phyloP scores from a whole-genome alignment of 2,329 filamentous ascomycete genomes.

The Claviceps purpurea region DNA sequence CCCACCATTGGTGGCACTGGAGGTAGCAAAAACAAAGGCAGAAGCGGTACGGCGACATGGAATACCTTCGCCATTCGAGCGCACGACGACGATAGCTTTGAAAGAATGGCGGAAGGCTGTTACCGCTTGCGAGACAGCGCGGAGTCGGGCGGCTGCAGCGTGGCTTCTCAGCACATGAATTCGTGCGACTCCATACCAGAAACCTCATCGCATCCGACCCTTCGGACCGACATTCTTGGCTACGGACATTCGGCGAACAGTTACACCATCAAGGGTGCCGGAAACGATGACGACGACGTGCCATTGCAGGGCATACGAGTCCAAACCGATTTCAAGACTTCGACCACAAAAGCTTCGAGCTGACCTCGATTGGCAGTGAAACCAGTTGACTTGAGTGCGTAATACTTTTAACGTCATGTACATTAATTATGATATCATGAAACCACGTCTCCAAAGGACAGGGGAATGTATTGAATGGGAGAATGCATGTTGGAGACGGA shows the following conservation, averaged over 20 bases:
- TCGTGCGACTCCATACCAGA: neutral
- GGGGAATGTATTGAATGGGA: neutral
- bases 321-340: constrained; percentile 21
- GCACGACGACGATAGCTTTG: constrained; percentile 5
- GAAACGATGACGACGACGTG: constrained; percentile 22
- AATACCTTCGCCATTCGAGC: constrained; percentile 6
- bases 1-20: constrained; percentile 12
- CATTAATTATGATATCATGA: neutral
- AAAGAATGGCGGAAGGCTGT: constrained; percentile 11
- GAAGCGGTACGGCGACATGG: constrained; percentile 9
- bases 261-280: constrained; percentile 15
- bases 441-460: too few relatives aligned
- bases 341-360: constrained; percentile 7
- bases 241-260: constrained; percentile 19
- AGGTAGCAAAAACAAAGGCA: constrained; percentile 4
- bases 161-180: constrained; percentile 1
- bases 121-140: constrained; percentile 21
- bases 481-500: too few relatives aligned
- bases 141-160: constrained; percentile 11
- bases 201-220: constrained; percentile 8
- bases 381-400: neutral
- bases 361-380: neutral
- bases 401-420: neutral
- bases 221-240: constrained; percentile 20
- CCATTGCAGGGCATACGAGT: constrained; percentile 26